phyloP scores from a whole-genome alignment of 1,139 yeast species.

The Chernovozyma sophiae-reginae region DNA sequence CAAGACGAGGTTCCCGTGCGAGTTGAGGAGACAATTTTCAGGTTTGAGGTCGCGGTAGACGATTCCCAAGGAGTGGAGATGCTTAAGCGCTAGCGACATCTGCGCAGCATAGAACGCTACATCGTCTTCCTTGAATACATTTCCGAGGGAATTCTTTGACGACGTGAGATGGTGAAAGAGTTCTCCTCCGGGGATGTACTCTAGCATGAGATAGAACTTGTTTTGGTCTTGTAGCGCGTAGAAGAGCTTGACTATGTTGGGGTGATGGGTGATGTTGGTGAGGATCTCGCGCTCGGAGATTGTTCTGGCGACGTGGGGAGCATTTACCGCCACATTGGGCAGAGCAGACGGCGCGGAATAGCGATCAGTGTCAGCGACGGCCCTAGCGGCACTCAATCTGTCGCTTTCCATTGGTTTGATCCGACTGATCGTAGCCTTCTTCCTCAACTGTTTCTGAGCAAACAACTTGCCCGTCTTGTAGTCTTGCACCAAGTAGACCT shows the following conservation, averaged over 20 bases:
- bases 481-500: constrained; percentile 38
- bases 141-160: constrained; percentile 20
- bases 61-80: constrained; percentile 32
- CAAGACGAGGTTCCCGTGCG: constrained; percentile 70
- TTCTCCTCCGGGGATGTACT: constrained; percentile 36
- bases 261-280: constrained; percentile 49
- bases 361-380: neutral
- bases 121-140: constrained; percentile 27
- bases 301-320: constrained; percentile 43
- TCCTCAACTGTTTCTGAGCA: constrained; percentile 40
- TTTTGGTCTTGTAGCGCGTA: constrained; percentile 33
- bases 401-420: constrained; percentile 1
- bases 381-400: neutral
- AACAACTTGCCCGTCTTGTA: constrained; percentile 27
- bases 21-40: constrained; percentile 79
- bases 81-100: constrained; percentile 30
- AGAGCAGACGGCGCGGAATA: neutral
- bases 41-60: constrained; percentile 78
- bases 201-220: constrained; percentile 30
- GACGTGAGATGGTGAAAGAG: constrained; percentile 30
- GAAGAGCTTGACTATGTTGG: constrained; percentile 30
- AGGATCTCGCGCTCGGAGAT: constrained; percentile 69
- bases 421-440: constrained; percentile 30
- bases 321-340: constrained; percentile 9
- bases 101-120: constrained; percentile 34